Percentiles rank a stretch among this genome's conserved stretches.
These are phyloP conservation scores for Rhizoclosmatium globosum DNA, from an alignment of 192 early-diverging fungal genomes.

Conservation along the genomic window DNA sequence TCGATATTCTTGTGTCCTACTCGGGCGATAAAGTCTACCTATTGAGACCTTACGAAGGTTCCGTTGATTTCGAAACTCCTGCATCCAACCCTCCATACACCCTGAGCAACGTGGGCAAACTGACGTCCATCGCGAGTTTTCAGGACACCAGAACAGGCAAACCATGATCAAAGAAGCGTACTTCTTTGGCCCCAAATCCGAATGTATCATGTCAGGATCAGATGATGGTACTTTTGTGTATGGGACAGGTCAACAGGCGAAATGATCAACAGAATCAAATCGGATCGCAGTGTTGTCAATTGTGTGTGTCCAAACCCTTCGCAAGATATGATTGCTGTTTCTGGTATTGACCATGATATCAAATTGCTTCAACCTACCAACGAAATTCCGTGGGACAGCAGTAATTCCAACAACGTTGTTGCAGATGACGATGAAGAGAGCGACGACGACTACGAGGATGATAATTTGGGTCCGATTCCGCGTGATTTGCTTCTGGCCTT, in stretches of 20 bases:
- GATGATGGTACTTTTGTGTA: constrained; percentile 35
- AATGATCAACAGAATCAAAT: constrained; percentile 23
- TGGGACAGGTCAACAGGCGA: constrained; percentile 30
- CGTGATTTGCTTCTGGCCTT: constrained; percentile 6
- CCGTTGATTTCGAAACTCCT: neutral
- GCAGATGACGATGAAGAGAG: neutral
- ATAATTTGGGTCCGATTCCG: neutral
- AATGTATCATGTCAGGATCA: constrained; percentile 27
- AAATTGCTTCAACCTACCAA: constrained; percentile 24
- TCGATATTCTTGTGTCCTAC: constrained; percentile 34
- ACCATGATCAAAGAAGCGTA: constrained; percentile 42
- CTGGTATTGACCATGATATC: constrained; percentile 33
- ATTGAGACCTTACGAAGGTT: constrained; percentile 6
- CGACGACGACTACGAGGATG: neutral
- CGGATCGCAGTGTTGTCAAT: constrained; percentile 29
- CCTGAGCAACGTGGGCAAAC: neutral
- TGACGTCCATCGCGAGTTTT: constrained; percentile 7
- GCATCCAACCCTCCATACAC: too few species aligned
- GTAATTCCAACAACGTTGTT: neutral
- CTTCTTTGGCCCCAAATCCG: constrained; percentile 27
- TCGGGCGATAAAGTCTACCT: constrained; percentile 28
- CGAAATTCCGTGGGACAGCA: neutral
- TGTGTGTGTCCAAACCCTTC: constrained; percentile 35
- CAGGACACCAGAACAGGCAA: constrained; percentile 29
- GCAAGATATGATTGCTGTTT: neutral